Conservation (phyloP, 2,329 filamentous ascomycete species). For the Chrysoporthe deuterocubensis region DNA sequence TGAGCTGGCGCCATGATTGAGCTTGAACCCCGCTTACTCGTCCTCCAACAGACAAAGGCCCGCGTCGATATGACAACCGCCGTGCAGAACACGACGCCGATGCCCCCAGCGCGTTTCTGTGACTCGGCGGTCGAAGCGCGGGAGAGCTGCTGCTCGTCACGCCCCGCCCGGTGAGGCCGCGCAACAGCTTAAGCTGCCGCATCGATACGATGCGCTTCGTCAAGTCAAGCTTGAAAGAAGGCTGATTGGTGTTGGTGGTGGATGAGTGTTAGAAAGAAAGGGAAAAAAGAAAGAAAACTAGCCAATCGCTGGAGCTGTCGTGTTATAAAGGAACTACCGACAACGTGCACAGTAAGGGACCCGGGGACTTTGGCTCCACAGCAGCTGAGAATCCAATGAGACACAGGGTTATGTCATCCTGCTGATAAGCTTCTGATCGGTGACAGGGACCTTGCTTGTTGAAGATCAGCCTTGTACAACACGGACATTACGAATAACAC, state of each 20-base stretch:
- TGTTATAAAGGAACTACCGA: no score
- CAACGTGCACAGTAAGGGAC: not conserved
- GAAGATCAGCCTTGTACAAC: not conserved
- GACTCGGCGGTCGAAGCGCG: not conserved
- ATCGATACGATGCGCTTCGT: constrained; percentile 21
- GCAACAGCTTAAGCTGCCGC: constrained; percentile 25
- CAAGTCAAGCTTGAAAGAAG: not conserved
- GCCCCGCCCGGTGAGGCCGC: constrained; percentile 4
- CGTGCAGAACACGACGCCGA: constrained; percentile 8
- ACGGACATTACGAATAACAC: not conserved
- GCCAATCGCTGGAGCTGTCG: not conserved
- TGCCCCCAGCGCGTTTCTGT: not conserved
- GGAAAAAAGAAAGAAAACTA: not conserved
- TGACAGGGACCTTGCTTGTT: not conserved
- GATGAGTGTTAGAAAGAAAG: not conserved
- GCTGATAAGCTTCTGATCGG: not conserved
- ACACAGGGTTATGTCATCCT: not conserved
- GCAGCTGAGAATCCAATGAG: not conserved
- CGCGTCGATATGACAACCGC: not conserved
- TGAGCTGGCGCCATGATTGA: not conserved
- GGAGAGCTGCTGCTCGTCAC: not conserved
- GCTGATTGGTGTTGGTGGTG: not conserved
- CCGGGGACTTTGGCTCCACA: not conserved
- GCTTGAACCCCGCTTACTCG: not conserved
- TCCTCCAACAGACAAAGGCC: not conserved